phyloP scores from a whole-genome alignment of 306 rosid species.

The Prunus mume region DNA sequence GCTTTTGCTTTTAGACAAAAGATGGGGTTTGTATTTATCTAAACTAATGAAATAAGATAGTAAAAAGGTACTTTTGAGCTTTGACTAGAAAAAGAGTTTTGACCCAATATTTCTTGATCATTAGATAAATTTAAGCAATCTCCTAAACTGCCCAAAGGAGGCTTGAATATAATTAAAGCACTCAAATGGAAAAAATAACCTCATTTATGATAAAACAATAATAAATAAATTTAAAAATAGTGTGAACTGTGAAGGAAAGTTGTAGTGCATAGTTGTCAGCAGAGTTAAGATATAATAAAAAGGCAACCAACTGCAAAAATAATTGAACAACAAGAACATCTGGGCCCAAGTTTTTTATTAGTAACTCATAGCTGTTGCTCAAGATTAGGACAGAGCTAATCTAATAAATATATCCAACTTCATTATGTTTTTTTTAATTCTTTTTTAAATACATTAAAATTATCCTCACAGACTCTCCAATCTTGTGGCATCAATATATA shows the following conservation, averaged over 20 bases:
- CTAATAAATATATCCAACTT: background rate
- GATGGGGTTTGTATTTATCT: background rate
- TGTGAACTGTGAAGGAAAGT: background rate
- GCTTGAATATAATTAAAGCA: background rate
- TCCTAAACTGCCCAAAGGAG: slow-evolving; percentile 9
- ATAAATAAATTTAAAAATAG: background rate
- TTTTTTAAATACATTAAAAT: background rate
- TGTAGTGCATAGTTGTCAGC: background rate
- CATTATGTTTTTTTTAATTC: background rate
- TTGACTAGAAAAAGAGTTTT: background rate
- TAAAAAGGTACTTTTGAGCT: background rate
- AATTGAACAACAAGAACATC: slow-evolving; percentile 2
- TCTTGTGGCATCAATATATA: background rate
- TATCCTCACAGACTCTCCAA: background rate
- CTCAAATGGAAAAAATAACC: background rate
- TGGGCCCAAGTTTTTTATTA: background rate
- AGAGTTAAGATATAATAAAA: background rate
- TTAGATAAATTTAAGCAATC: background rate
- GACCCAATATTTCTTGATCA: background rate
- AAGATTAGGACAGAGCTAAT: slow-evolving; percentile 18
- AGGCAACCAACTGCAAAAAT: background rate
- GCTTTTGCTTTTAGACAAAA: background rate
- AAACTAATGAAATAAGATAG: background rate
- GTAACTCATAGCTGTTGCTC: slow-evolving; percentile 21
- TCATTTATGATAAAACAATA: background rate